Base-by-base conservation (phyloP, 345 rosid species). In the Lumnitzera littorea region DNA sequence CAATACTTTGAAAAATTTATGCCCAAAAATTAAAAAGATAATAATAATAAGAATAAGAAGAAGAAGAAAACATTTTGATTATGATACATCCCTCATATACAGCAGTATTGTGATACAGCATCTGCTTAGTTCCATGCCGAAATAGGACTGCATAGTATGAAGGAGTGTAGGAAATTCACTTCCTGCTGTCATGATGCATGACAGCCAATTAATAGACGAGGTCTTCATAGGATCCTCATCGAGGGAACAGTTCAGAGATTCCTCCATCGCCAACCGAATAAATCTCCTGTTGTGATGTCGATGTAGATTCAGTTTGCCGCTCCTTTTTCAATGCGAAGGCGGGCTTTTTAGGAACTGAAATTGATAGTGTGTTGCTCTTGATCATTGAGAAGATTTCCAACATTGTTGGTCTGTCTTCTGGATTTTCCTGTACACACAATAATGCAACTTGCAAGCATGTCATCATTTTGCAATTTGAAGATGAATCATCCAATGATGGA, bases 381-480 rank as follows among this genome's bases (percentile, higher is more conserved):
- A 70, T 73, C 73, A 65, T 67, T 0, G 55, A 61, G 36, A 10
- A 70, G 15, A 73, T 67, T 57, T 73, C 69, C 62, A 73, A 24
- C 75, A 70, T 70, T 11, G 78, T 53, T 2, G 78, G 78, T 6
- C 76, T 67, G n/a, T 70, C 78, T 9, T 7, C 48, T 2, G 78
- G 67, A 16, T 59, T 48, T 56, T 68, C 73, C 24, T 70, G 74
- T 2, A 77, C 78, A 17, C 82, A 73, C 15, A 77, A 36, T 17
- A 77, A 51, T 7, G 69, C 78, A 13, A 77, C 56, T 20, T 73
- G 78, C 66, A 77, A 12, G 56, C 78, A 73, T 15, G 46, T 73
- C 52, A 48, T 15, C 4, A 73, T 25, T 57, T 73, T 73, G 36
- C 69, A 62, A 0, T 51, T 2, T 0, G 78, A 70, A 3, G 56